Evolutionary conservation across 2,329 filamentous ascomycete species (phyloP).

Genomic region (Chaetothyriales sp.): DNA sequence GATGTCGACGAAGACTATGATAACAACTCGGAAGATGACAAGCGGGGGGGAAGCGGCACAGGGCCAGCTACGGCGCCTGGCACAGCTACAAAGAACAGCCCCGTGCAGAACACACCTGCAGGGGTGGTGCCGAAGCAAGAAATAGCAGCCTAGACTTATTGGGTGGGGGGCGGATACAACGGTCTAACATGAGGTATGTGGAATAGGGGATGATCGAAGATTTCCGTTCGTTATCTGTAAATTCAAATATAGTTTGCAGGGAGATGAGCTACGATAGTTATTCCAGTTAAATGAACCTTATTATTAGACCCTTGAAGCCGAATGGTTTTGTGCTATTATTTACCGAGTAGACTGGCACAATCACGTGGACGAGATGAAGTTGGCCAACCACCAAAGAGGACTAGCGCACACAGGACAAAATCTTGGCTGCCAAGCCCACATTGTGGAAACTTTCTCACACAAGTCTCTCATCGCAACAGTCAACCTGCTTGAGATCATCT

Average conservation of each 20-base stretch:
- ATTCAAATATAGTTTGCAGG: background rate
- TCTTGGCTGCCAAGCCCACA: background rate
- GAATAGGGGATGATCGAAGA: background rate
- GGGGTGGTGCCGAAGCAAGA: slow-evolving; percentile 8
- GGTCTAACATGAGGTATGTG: background rate
- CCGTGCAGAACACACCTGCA: slow-evolving; percentile 6
- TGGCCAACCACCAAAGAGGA: background rate
- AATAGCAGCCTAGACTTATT: slow-evolving; percentile 2
- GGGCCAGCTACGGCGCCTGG: slow-evolving; percentile 1
- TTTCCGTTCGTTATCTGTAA: background rate
- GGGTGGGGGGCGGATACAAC: background rate
- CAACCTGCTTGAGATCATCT: background rate
- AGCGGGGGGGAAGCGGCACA: slow-evolving; percentile 22
- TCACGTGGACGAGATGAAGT: background rate
- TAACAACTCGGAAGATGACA: slow-evolving; percentile 78
- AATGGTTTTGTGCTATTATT: too few relatives aligned
- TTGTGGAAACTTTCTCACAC: background rate
- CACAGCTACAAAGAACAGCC: slow-evolving; percentile 7
- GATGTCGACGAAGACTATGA: slow-evolving; percentile 97
- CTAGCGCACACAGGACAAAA: background rate
- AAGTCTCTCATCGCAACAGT: background rate
- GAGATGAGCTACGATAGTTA: background rate
- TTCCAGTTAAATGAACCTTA: background rate
- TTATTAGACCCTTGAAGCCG: background rate
- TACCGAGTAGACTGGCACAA: background rate